phyloP scores from a whole-genome alignment of 2,329 filamentous ascomycete species.

The Beauveria sp. region DNA sequence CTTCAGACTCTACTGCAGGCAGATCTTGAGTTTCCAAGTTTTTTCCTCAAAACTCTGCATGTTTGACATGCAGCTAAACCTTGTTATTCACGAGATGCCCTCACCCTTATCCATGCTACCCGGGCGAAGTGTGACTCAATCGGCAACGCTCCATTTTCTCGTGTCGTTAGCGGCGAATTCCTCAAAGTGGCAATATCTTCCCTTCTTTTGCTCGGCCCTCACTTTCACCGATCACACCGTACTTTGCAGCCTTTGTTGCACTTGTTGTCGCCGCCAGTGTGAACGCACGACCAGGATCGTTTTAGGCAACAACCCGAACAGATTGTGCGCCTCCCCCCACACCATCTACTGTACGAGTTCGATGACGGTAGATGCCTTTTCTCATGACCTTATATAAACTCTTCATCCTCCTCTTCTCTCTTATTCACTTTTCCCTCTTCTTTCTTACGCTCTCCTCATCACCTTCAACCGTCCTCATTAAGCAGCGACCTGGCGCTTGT shows the following conservation, averaged over 20 bases:
- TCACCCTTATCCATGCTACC: not conserved
- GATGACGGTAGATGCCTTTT: not conserved
- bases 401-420: not conserved
- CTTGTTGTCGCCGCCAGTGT: too few relatives aligned
- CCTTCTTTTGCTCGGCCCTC: too few relatives aligned
- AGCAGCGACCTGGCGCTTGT: not conserved
- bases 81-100: not conserved
- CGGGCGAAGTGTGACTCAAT: not conserved
- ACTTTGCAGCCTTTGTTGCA: too few relatives aligned
- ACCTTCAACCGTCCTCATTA: not conserved
- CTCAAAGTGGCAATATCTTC: too few relatives aligned
- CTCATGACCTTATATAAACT: not conserved
- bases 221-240: too few relatives aligned
- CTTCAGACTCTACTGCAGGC: too few relatives aligned
- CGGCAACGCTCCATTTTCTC: not conserved
- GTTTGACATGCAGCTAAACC: not conserved
- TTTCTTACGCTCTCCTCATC: not conserved
- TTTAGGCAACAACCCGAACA: constrained; percentile 2
- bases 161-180: not conserved
- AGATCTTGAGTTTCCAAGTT: too few relatives aligned
- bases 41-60: too few relatives aligned
- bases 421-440: not conserved
- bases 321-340: not conserved
- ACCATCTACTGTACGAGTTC: not conserved
- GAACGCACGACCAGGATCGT: not conserved